Conservation (phyloP, 768 basidiomycete genomes). For the Suillus ampliporus region DNA sequence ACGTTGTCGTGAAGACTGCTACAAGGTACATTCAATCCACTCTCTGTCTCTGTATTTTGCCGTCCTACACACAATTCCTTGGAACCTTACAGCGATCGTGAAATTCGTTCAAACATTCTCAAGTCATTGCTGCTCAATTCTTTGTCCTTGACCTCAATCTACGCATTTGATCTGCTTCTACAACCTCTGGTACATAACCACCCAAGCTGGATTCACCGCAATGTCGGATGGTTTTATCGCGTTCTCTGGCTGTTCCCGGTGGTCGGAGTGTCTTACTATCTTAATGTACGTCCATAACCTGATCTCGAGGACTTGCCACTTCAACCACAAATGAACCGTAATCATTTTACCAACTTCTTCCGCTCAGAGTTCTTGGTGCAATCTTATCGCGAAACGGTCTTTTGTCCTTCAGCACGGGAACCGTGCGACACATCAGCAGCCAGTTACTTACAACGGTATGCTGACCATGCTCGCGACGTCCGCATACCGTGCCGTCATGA, state of each 20-base stretch:
- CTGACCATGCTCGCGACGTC: slow-evolving; percentile 78
- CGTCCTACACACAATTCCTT: slow-evolving; percentile 16
- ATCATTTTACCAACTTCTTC: background rate
- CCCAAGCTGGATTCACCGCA: slow-evolving; percentile 70
- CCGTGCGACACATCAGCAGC: slow-evolving; percentile 54
- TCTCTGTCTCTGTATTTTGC: slow-evolving; percentile 14
- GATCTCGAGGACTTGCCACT: background rate
- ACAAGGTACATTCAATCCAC: slow-evolving; percentile 51
- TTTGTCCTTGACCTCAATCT: slow-evolving; percentile 74
- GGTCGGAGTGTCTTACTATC: slow-evolving; percentile 75
- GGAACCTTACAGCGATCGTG: slow-evolving; percentile 60
- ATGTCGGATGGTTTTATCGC: slow-evolving; percentile 79
- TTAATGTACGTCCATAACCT: slow-evolving; percentile 63
- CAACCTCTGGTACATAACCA: slow-evolving; percentile 67
- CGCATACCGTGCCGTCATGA: slow-evolving; percentile 83
- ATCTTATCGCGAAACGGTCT: slow-evolving; percentile 73
- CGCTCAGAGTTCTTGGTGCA: slow-evolving; percentile 76
- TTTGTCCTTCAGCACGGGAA: slow-evolving; percentile 75
- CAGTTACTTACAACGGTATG: slow-evolving; percentile 70
- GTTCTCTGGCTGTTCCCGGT: slow-evolving; percentile 82
- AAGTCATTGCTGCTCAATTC: slow-evolving; percentile 79
- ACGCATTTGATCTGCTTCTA: slow-evolving; percentile 75
- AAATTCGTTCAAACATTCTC: slow-evolving; percentile 74
- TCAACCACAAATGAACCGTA: background rate
- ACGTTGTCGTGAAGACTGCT: slow-evolving; percentile 61